Evolutionary conservation across 1,284 basidiomycete genomes (phyloP).

Genomic region (Cystobasidium slooffiae): DNA sequence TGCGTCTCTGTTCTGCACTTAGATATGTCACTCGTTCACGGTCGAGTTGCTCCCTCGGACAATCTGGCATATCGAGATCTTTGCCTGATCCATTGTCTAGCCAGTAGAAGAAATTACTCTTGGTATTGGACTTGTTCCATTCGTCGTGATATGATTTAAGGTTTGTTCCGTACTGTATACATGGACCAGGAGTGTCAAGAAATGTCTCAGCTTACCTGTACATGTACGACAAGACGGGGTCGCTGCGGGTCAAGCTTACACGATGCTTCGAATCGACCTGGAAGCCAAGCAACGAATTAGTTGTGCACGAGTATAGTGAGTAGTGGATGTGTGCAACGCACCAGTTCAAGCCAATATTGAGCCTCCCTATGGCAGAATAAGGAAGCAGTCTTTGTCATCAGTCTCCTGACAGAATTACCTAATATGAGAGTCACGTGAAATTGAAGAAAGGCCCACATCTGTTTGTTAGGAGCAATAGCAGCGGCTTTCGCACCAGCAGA

Average conservation of each 20-base stretch:
- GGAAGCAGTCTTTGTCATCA: background rate
- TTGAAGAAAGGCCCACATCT: slow-evolving; percentile 36
- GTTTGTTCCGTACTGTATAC: slow-evolving; percentile 67
- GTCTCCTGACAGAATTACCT: background rate
- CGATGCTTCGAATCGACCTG: slow-evolving; percentile 18
- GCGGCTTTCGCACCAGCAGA: slow-evolving; percentile 28
- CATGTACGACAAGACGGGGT: slow-evolving; percentile 70
- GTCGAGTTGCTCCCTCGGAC: slow-evolving; percentile 70
- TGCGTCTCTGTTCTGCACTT: slow-evolving; percentile 69
- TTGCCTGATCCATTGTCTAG: slow-evolving; percentile 62
- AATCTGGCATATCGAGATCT: slow-evolving; percentile 67
- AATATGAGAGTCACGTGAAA: background rate
- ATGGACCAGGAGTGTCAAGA: background rate
- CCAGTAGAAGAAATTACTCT: slow-evolving; percentile 75
- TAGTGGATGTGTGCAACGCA: slow-evolving; percentile 48
- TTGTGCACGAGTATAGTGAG: slow-evolving; percentile 1
- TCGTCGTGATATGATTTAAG: slow-evolving; percentile 59
- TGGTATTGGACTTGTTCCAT: slow-evolving; percentile 69
- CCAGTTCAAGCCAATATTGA: slow-evolving; percentile 46
- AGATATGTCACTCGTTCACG: slow-evolving; percentile 68
- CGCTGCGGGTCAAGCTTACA: slow-evolving; percentile 61
- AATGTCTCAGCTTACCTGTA: slow-evolving; percentile 70
- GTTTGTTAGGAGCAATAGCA: slow-evolving; percentile 41
- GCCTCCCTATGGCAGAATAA: slow-evolving; percentile 29
- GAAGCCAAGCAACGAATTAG: background rate